Evolutionary conservation across 1,284 basidiomycete genomes (phyloP).

Genomic region (Ustilago cynodontis): DNA sequence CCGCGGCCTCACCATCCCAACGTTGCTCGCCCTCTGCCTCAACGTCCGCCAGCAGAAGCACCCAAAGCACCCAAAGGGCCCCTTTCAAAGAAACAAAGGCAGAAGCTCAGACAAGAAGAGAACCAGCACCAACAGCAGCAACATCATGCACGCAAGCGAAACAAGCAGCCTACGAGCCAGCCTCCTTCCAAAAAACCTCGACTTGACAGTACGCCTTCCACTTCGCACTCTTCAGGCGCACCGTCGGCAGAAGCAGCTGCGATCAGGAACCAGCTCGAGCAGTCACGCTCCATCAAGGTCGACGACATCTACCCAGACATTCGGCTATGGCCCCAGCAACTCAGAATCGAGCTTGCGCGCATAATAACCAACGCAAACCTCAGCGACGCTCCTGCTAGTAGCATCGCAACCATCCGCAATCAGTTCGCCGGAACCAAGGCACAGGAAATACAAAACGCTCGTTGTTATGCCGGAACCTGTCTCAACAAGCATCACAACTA

Average conservation of each 20-base stretch:
- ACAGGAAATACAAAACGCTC: constrained; percentile 3
- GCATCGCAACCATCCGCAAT: background rate
- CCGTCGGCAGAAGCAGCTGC: background rate
- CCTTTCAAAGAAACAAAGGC: constrained; percentile 9
- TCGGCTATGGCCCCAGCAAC: constrained; percentile 5
- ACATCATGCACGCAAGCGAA: background rate
- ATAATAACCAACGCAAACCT: background rate
- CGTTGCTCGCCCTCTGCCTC: background rate
- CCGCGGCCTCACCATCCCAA: constrained; percentile 1
- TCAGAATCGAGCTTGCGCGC: background rate
- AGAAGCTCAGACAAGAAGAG: constrained; percentile 8
- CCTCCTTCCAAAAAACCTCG: constrained; percentile 14
- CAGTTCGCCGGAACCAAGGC: background rate
- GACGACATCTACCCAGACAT: constrained; percentile 12
- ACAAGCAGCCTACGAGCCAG: background rate
- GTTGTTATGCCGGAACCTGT: background rate
- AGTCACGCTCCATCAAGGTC: background rate
- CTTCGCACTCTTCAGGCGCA: background rate
- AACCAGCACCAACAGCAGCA: constrained; percentile 9
- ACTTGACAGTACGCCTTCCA: background rate
- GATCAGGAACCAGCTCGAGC: background rate
- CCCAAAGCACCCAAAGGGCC: background rate
- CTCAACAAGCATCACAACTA: background rate
- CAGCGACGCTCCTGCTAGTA: background rate
- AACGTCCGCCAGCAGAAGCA: background rate